A percentile compares a stretch with the other conserved stretches of the same genome.
phyloP scores from a whole-genome alignment of 2,329 filamentous ascomycete genomes.

The Scleromitrula shiraiana region DNA sequence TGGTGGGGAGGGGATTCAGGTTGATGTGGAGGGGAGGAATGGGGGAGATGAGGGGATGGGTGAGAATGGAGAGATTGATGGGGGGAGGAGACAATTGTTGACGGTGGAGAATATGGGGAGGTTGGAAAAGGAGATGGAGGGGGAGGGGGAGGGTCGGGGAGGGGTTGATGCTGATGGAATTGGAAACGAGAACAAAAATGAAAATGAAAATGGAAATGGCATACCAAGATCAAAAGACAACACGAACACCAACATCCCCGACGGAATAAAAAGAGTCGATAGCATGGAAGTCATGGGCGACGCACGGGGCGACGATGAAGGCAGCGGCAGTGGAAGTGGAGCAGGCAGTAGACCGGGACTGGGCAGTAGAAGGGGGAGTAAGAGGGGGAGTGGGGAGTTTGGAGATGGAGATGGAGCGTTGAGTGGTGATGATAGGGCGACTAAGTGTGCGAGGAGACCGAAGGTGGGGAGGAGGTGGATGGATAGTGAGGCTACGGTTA shows the following conservation, averaged over 20 bases:
- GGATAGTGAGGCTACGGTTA: conserved; percentile 6
- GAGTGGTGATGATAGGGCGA: conserved; percentile 15
- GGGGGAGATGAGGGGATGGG: conserved; percentile 19
- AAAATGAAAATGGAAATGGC: background rate
- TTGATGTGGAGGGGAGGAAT: background rate
- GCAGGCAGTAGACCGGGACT: background rate
- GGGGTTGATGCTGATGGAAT: background rate
- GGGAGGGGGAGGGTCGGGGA: background rate
- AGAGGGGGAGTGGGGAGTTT: conserved; percentile 8
- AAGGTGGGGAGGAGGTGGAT: conserved; percentile 3
- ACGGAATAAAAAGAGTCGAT: background rate
- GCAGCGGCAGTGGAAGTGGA: background rate
- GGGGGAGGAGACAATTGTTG: conserved; percentile 41
- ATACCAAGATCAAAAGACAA: too few species aligned
- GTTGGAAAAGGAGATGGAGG: conserved; percentile 29
- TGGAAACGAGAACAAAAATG: background rate
- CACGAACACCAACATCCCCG: too few species aligned
- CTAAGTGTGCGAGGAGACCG: background rate
- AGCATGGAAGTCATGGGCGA: background rate
- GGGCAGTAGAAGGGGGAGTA: conserved; percentile 1
- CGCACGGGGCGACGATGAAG: background rate
- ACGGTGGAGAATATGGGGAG: conserved; percentile 48
- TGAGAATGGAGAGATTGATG: conserved; percentile 11
- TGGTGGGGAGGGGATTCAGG: background rate
- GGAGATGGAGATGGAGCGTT: conserved; percentile 8